Evolutionary conservation across 2,329 filamentous ascomycete species (phyloP).

Genomic region (Colletotrichum limetticola): DNA sequence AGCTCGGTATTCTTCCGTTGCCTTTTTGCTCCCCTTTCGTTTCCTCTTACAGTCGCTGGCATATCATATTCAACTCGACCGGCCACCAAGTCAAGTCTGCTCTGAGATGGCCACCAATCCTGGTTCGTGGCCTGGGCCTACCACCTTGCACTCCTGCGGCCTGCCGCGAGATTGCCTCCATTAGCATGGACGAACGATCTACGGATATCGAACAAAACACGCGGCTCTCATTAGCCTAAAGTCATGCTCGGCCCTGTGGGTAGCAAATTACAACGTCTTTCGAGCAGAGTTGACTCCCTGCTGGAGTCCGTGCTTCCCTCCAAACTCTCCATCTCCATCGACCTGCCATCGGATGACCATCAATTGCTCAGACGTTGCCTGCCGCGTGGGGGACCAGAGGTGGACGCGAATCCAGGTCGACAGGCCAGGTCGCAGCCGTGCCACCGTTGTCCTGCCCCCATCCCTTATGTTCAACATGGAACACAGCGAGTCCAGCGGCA

Average conservation of each 20-base stretch:
- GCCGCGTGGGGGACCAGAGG: slow-evolving; percentile 28
- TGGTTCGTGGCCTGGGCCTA: background rate
- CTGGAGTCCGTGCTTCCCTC: slow-evolving; percentile 11
- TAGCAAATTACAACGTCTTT: background rate
- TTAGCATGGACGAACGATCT: background rate
- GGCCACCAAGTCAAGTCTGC: background rate
- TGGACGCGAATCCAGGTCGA: slow-evolving; percentile 9
- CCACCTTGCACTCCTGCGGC: background rate
- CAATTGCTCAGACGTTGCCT: slow-evolving; percentile 16
- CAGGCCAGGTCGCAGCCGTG: slow-evolving; percentile 7
- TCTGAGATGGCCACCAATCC: background rate
- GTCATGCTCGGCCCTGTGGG: background rate
- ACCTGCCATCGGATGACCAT: slow-evolving; percentile 24
- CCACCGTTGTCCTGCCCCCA: slow-evolving; percentile 3
- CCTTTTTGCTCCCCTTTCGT: background rate
- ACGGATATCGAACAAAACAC: background rate
- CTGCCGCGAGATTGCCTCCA: background rate
- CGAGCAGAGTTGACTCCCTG: slow-evolving; percentile 5
- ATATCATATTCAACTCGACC: background rate
- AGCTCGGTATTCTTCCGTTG: slow-evolving; percentile 22
- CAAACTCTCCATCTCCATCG: background rate
- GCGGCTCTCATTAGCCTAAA: slow-evolving; percentile 31
- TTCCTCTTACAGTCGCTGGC: background rate
- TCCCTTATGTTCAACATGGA: background rate
- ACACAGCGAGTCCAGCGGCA: background rate